Conservation (phyloP, 2,329 filamentous ascomycete genomes). For the Chaetomium sp. region DNA sequence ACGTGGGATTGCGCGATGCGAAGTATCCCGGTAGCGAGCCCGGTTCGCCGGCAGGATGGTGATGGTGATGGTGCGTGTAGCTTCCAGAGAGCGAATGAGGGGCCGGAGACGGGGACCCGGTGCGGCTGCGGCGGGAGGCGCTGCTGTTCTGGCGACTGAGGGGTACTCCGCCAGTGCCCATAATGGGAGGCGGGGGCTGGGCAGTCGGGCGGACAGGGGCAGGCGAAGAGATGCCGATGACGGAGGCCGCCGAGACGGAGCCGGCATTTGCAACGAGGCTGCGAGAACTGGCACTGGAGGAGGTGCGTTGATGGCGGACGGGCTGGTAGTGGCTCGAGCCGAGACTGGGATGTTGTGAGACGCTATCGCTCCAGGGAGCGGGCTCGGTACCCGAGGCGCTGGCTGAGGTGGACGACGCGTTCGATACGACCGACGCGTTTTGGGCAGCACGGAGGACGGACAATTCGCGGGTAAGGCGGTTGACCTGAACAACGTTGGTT, state of each 20-base stretch:
- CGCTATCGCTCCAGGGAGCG: slow-evolving; percentile 37
- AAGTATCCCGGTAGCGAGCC: slow-evolving; percentile 28
- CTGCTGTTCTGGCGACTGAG: slow-evolving; percentile 51
- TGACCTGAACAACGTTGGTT: slow-evolving; percentile 56
- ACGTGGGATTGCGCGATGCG: slow-evolving; percentile 20
- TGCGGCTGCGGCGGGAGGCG: slow-evolving; percentile 46
- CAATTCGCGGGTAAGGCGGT: slow-evolving; percentile 85
- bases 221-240: slow-evolving; percentile 41
- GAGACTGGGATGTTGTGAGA: slow-evolving; percentile 42
- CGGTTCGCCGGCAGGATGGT: slow-evolving; percentile 32
- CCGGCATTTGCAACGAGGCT: slow-evolving; percentile 44
- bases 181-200: slow-evolving; percentile 18
- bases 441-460: slow-evolving; percentile 68
- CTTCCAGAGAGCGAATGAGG: slow-evolving; percentile 33
- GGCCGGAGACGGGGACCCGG: slow-evolving; percentile 41
- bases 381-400: slow-evolving; percentile 45
- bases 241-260: slow-evolving; percentile 34
- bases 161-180: slow-evolving; percentile 26
- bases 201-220: slow-evolving; percentile 34
- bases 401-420: slow-evolving; percentile 56
- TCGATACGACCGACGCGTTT: slow-evolving; percentile 60
- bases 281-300: slow-evolving; percentile 48
- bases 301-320: slow-evolving; percentile 52
- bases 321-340: slow-evolving; percentile 50
- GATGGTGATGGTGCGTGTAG: slow-evolving; percentile 30